Conservation (phyloP, 2,329 filamentous ascomycete species). For the Grosmannia serpens region DNA sequence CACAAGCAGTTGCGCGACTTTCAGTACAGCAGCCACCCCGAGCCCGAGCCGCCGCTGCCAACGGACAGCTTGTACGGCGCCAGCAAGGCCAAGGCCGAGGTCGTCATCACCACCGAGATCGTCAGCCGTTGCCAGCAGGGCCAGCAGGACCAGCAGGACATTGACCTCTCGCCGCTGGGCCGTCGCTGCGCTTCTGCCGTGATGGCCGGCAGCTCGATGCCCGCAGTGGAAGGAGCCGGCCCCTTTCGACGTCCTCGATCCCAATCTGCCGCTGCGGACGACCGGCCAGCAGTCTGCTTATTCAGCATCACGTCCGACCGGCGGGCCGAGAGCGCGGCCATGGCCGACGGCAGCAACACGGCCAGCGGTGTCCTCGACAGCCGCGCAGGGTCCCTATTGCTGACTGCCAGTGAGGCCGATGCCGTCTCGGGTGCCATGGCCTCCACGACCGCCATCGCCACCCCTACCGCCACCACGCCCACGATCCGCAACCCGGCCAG, state of each 20-base stretch:
- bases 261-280: no score
- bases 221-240: no score
- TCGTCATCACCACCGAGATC: conserved; percentile 48
- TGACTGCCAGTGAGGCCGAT: not conserved
- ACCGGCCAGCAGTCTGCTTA: conserved; percentile 27
- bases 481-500: conserved; percentile 12
- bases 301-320: conserved; percentile 36
- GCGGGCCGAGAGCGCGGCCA: conserved; percentile 5
- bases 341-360: conserved; percentile 5
- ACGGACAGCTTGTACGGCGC: conserved; percentile 35
- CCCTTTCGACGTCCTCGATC: no score
- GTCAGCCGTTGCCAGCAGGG: conserved; percentile 5
- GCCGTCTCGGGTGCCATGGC: not conserved
- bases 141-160: conserved; percentile 15
- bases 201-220: not conserved
- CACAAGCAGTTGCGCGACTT: conserved; percentile 49
- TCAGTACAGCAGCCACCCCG: conserved; percentile 37
- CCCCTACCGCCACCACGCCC: not conserved
- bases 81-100: conserved; percentile 49
- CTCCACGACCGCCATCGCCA: not conserved
- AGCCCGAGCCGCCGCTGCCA: conserved; percentile 25
- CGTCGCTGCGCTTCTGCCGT: conserved; percentile 6
- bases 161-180: conserved; percentile 22
- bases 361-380: no score
- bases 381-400: not conserved